These are phyloP conservation scores for Crepidotus variabilis DNA, from an alignment of 768 basidiomycete genomes.

Conservation along the genomic window DNA sequence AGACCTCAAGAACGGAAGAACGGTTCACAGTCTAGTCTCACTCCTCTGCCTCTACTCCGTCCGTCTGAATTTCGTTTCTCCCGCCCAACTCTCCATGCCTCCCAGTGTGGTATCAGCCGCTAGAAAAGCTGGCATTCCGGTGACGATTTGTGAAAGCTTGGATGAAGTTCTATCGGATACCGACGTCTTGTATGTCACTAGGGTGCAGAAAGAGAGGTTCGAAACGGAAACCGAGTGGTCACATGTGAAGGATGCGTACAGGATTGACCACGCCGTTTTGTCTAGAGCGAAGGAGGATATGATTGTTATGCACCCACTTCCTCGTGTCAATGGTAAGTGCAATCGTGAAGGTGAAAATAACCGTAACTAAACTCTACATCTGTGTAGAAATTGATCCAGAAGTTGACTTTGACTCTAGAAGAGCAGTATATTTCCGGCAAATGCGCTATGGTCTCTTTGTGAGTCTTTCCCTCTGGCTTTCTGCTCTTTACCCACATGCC, in stretches of 20 bases:
- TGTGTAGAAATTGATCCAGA: slow-evolving; percentile 94
- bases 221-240: slow-evolving; percentile 78
- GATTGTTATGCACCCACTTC: slow-evolving; percentile 99
- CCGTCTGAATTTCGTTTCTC: slow-evolving; percentile 93
- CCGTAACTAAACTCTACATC: slow-evolving; percentile 9
- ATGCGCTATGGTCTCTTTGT: slow-evolving; percentile 98
- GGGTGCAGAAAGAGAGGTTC: slow-evolving; percentile 95
- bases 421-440: slow-evolving; percentile 97
- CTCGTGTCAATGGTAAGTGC: slow-evolving; percentile 76
- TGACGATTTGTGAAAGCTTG: slow-evolving; percentile 80
- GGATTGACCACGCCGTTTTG: slow-evolving; percentile 91
- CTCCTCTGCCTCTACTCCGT: slow-evolving; percentile 90
- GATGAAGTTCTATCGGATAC: slow-evolving; percentile 91
- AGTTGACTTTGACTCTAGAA: slow-evolving; percentile 92
- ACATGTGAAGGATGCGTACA: slow-evolving; percentile 86
- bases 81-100: slow-evolving; percentile 85
- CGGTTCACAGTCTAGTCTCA: slow-evolving; percentile 93
- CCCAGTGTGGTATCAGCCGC: slow-evolving; percentile 78
- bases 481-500: neutral
- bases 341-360: neutral
- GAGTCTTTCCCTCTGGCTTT: slow-evolving; percentile 30
- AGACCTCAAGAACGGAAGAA: slow-evolving; percentile 96
- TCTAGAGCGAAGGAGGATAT: slow-evolving; percentile 93
- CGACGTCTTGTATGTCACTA: slow-evolving; percentile 95
- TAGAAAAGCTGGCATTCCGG: slow-evolving; percentile 75